Evolutionary conservation across 257 asterid genomes (phyloP), one percentile per base, ranked within the genome.

Genomic region (Penstemon newberryi): DNA sequence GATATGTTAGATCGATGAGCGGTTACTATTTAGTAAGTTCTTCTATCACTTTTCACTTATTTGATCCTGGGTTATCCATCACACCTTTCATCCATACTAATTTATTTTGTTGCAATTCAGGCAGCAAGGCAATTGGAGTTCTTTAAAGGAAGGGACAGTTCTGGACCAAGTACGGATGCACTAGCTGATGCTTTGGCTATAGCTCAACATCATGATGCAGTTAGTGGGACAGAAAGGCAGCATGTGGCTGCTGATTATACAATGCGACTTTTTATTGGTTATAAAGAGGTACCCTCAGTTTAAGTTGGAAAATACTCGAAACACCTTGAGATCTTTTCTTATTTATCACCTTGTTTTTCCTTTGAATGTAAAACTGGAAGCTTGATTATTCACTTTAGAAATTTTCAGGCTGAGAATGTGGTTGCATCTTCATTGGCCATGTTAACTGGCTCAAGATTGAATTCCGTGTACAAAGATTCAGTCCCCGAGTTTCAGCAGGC

Each of bases 201-300:
- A 68, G 90, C 87, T 71, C 95, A 89, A 70, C 96, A 89, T 78
- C 96, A 89, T 77, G 96, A 89, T 80, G 96, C 87, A 12, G 84
- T 89, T 67, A 84, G 87, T 67, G 96, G 96, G 70, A 89, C 96
- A 4, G 77, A 89, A 74, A 73, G 87, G 71, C 88, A 85, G 80
- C 96, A 89, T 54, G 96, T 89, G 56, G 92, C 96, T 69, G 79
- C 84, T 72, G 96, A 89, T 80, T 89, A 89, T 85, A 87, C 95
- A 49, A 10, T 79, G 86, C 85, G 96, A 60, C 87, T 89, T 60
- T 85, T 84, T 56, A 76, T 85, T 56, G 96, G 96, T 62, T 83
- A 83, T 70, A 66, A 70, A 56, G 89, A 89, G 95, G 94, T 86
- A 70, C 67, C 41, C 58, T 55, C 42, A 50, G 8, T 49, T 58